Evolutionary conservation across 2,329 filamentous ascomycete species (phyloP), one percentile per base, ranked within the genome.

Genomic region (Eutypella sp.): DNA sequence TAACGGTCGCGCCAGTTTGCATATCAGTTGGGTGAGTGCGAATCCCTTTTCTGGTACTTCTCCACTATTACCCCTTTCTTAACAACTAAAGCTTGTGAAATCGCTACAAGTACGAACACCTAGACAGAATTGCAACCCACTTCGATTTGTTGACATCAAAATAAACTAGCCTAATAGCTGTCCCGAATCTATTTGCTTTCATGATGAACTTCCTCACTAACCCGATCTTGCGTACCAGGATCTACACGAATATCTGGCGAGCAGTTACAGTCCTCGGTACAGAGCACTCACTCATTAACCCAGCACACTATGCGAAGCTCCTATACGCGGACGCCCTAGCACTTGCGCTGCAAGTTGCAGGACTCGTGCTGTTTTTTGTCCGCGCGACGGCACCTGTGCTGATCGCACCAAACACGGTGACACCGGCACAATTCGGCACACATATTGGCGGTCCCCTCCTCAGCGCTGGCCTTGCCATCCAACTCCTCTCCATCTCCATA

Each of bases 1-100:
- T 62, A 22, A 57, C 58, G 10, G 45, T 63, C 10, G 60, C 62
- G 1, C 60, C 63, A 2, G 53, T 56, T 0, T 60, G 61, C 22
- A 36, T 65, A 24, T 59, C 61, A 3, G 50, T 52, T 46, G 56
- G 51, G 61, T 63, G 42, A 37, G 47, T 51, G 16, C 13, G n/a
- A 15, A 3, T 19, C 16, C 10, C 13, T 29, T 29, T 8, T 29
- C 33, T 34, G 15, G n/a, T 31, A n/a, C 27, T 25, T 7, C 2
- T 33, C 8, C 3, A 36, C 4, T 33, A 7, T 15, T 33, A 7
- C 4, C 7, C 13, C 25, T 29, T 29, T 29, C 25, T 29, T 7
- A 13, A 29, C 25, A 13, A 7, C 7, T 7, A 29, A 29, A 7
- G 25, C 7, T 29, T 29, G 25, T 29, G 13, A 13, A n/a, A n/a